A percentile compares a stretch with the other conserved stretches of the same genome.
phyloP scores from a whole-genome alignment of 768 basidiomycete species.

The Tylopilus subfusipes region DNA sequence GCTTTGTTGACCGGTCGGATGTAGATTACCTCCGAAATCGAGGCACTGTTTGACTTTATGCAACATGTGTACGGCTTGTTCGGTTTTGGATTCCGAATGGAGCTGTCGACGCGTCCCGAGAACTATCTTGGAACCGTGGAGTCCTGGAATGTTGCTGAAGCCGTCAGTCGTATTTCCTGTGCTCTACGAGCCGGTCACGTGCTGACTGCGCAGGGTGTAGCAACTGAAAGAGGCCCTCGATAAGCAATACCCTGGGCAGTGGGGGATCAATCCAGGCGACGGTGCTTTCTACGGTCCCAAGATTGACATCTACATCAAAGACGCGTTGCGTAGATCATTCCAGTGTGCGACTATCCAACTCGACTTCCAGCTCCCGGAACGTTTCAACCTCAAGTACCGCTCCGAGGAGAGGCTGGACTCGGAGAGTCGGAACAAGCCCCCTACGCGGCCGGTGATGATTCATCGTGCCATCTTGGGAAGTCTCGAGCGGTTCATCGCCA shows the following conservation, averaged over 20 bases:
- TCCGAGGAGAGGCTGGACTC: conserved; percentile 55
- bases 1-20: not conserved
- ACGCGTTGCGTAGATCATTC: conserved; percentile 89
- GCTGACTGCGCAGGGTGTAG: conserved; percentile 36
- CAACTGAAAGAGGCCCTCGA: conserved; percentile 85
- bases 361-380: conserved; percentile 96
- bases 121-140: conserved; percentile 87
- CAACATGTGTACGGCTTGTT: conserved; percentile 90
- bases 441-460: conserved; percentile 90
- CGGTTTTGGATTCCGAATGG: conserved; percentile 91
- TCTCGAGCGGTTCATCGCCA: conserved; percentile 93
- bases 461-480: conserved; percentile 95
- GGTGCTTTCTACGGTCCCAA: conserved; percentile 99
- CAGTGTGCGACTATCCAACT: conserved; percentile 99
- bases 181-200: not conserved
- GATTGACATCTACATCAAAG: conserved; percentile 95
- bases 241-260: conserved; percentile 79
- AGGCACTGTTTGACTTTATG: conserved; percentile 90
- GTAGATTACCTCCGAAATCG: conserved; percentile 85
- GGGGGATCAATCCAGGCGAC: conserved; percentile 93
- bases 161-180: conserved; percentile 40
- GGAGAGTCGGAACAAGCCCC: conserved; percentile 50
- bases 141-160: conserved; percentile 89
- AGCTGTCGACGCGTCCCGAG: conserved; percentile 93
- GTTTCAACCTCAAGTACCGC: conserved; percentile 93